Percentiles rank a stretch among this genome's conserved stretches.
Conservation (phyloP, 805 yeast species). For the Kodamaea sagamina region DNA sequence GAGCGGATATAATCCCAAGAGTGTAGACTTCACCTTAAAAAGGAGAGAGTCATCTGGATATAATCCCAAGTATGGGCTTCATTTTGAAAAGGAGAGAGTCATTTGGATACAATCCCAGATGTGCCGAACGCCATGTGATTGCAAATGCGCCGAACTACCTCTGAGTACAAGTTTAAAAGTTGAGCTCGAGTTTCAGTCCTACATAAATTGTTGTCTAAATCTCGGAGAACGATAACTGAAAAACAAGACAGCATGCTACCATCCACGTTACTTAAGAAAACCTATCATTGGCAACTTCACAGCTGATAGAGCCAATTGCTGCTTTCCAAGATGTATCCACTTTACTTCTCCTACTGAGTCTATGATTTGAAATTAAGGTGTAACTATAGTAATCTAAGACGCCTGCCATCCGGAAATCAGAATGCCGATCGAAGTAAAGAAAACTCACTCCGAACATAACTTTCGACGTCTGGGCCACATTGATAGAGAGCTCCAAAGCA, state of each 20-base stretch:
- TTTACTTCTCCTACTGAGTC: constrained; percentile 42
- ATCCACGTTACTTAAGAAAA: constrained; percentile 42
- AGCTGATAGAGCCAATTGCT: no score
- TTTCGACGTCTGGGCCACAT: constrained; percentile 26
- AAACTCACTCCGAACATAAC: constrained; percentile 48
- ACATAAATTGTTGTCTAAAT: constrained; percentile 43
- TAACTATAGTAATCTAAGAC: constrained; percentile 37
- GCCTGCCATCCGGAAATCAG: constrained; percentile 41
- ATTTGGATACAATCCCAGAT: constrained; percentile 46
- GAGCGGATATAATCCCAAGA: no score
- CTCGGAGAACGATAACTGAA: constrained; percentile 38
- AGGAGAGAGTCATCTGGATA: constrained; percentile 36
- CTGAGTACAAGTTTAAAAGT: constrained; percentile 36
- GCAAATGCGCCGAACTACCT: constrained; percentile 44
- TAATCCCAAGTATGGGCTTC: constrained; percentile 46
- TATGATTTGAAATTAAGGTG: constrained; percentile 41
- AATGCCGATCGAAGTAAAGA: constrained; percentile 32
- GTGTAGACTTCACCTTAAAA: no score
- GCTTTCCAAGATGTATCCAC: constrained; percentile 40
- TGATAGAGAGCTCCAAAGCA: constrained; percentile 36
- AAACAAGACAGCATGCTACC: constrained; percentile 44
- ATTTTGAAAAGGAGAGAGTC: constrained; percentile 35
- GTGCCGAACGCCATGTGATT: constrained; percentile 40
- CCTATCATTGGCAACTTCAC: constrained; percentile 45
- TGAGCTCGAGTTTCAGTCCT: constrained; percentile 33